Conservation (phyloP, 129 eudicot species). For the Helichrysum umbraculigerum region DNA sequence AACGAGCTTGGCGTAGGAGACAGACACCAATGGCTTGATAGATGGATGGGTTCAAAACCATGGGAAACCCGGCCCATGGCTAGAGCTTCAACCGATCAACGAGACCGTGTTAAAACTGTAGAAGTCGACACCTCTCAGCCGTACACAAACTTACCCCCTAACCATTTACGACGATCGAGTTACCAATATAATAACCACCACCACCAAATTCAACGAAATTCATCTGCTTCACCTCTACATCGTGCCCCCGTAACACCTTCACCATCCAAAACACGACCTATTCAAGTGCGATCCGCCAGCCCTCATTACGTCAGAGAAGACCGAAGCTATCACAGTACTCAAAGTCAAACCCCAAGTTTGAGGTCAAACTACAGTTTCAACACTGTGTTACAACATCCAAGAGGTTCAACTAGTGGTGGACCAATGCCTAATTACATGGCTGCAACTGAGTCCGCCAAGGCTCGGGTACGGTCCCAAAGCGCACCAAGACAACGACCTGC, state of each 20-base stretch:
- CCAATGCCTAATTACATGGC: slow-evolving; percentile 79
- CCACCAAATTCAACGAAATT: slow-evolving; percentile 42
- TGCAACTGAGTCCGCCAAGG: slow-evolving; percentile 88
- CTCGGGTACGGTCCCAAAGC: slow-evolving; percentile 75
- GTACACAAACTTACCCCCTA: slow-evolving; percentile 64
- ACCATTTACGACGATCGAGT: slow-evolving; percentile 44
- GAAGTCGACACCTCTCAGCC: slow-evolving; percentile 81
- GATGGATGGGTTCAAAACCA: slow-evolving; percentile 61
- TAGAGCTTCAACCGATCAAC: slow-evolving; percentile 71
- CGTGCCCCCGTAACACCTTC: slow-evolving; percentile 65
- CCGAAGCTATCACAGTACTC: slow-evolving; percentile 52
- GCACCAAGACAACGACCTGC: slow-evolving; percentile 77
- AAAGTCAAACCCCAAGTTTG: slow-evolving; percentile 72
- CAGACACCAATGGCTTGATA: slow-evolving; percentile 59
- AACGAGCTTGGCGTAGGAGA: slow-evolving; percentile 51
- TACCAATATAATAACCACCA: slow-evolving; percentile 42
- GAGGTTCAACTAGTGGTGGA: slow-evolving; percentile 38
- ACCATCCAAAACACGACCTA: slow-evolving; percentile 67
- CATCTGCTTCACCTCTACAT: slow-evolving; percentile 58
- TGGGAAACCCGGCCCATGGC: slow-evolving; percentile 66
- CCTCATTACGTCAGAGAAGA: slow-evolving; percentile 68
- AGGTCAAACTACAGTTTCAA: slow-evolving; percentile 63
- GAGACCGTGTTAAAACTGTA: slow-evolving; percentile 64
- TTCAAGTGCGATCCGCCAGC: slow-evolving; percentile 80
- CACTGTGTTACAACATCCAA: slow-evolving; percentile 37